A percentile compares a stretch with the other conserved stretches of the same genome.
These are phyloP conservation scores for Arbutus unedo DNA, from an alignment of 148 eudicot species.

Conservation along the genomic window DNA sequence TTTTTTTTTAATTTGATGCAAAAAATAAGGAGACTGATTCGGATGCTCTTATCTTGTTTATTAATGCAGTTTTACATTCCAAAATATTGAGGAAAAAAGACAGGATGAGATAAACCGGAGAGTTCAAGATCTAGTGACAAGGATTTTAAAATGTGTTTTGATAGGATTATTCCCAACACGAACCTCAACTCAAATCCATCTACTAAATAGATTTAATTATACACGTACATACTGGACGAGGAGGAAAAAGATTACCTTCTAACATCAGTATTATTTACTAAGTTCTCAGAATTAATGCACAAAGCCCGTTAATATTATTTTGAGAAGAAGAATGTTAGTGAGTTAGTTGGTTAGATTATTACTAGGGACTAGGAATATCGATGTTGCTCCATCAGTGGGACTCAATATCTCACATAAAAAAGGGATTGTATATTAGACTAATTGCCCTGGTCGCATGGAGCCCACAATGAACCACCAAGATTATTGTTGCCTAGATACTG, in stretches of 20 bases:
- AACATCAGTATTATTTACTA: neutral
- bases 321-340: too few species aligned
- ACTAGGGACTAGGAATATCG: too few species aligned
- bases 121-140: neutral
- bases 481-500: too few species aligned
- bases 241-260: neutral
- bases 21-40: too few species aligned
- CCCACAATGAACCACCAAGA: neutral
- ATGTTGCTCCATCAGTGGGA: too few species aligned
- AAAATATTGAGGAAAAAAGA: neutral
- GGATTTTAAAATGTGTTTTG: neutral
- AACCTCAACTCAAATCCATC: neutral
- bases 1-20: too few species aligned
- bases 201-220: neutral
- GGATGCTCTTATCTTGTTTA: too few species aligned
- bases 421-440: too few species aligned
- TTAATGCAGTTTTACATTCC: neutral
- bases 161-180: neutral
- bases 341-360: too few species aligned
- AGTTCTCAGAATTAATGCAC: neutral
- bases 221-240: neutral
- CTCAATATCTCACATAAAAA: too few species aligned
- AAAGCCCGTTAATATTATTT: neutral
- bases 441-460: neutral
- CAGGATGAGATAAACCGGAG: neutral